phyloP scores from a whole-genome alignment of 202 grass and related monocot species.

The Panicum virgatum region DNA sequence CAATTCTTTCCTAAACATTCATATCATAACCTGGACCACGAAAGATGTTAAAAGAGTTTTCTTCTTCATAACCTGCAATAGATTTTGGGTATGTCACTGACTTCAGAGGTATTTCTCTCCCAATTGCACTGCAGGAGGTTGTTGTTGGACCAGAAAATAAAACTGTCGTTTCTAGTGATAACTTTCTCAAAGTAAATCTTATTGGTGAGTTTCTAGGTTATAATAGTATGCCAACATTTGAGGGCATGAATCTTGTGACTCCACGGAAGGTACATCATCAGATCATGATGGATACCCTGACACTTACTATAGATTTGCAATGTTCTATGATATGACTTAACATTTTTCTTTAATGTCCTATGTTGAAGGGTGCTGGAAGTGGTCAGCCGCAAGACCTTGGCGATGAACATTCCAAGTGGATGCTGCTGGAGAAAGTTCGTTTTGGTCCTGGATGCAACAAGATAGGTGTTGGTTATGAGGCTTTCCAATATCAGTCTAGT shows the following conservation, averaged over 20 bases:
- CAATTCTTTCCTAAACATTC: not conserved
- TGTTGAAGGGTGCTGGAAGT: conserved; percentile 39
- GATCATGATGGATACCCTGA: not conserved
- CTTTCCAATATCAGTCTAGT: conserved; percentile 67
- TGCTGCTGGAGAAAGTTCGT: conserved; percentile 72
- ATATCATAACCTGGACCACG: too few species aligned
- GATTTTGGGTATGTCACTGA: not conserved
- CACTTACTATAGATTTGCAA: not conserved
- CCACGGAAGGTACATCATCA: conserved; percentile 55
- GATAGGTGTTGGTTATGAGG: conserved; percentile 87
- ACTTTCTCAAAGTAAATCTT: conserved; percentile 78
- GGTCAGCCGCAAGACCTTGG: conserved; percentile 64
- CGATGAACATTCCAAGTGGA: conserved; percentile 75
- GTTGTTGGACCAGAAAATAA: conserved; percentile 78
- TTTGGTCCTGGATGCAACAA: conserved; percentile 83
- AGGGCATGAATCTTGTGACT: conserved; percentile 77
- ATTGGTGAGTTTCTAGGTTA: conserved; percentile 77
- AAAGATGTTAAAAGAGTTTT: not conserved
- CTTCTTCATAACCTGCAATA: not conserved
- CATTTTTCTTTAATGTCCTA: not conserved
- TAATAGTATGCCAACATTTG: conserved; percentile 58
- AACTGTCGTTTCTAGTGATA: conserved; percentile 76
- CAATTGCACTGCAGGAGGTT: conserved; percentile 60
- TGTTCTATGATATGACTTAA: conserved; percentile 12
- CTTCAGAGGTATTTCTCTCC: not conserved